Conservation (phyloP, 345 rosid species). For the Ceriops zippeliana region DNA sequence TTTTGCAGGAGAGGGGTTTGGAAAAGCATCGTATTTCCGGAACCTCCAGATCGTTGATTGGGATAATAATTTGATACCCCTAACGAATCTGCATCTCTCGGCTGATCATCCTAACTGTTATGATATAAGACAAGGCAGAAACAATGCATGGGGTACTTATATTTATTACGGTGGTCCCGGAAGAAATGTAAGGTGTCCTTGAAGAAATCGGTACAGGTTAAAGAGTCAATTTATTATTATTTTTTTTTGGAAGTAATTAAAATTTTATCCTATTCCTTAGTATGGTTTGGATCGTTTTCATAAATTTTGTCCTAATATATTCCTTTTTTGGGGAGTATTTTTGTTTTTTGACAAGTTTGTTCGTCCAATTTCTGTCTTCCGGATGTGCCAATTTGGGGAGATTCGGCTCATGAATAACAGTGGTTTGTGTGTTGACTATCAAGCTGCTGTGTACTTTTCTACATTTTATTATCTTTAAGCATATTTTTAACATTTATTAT, state of each 20-base stretch:
- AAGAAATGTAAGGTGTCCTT: conserved; percentile 32
- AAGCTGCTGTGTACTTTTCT: neutral
- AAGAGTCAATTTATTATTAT: conserved; percentile 1
- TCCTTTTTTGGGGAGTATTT: neutral
- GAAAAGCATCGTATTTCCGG: conserved; percentile 32
- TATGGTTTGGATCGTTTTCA: conserved; percentile 22
- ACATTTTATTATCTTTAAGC: neutral
- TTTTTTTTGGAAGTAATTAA: neutral
- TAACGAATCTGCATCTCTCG: conserved; percentile 25
- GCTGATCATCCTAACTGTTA: conserved; percentile 36
- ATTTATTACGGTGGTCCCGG: conserved; percentile 39
- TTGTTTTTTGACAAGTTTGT: conserved; percentile 1
- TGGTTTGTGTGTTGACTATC: conserved; percentile 7
- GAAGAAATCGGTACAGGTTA: conserved; percentile 1
- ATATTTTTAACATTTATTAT: too few species aligned
- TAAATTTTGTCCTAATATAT: conserved; percentile 1
- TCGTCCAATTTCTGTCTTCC: too few species aligned
- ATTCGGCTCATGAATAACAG: conserved; percentile 35
- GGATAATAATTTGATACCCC: conserved; percentile 31
- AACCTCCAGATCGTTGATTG: conserved; percentile 33
- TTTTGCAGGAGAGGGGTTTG: conserved; percentile 33
- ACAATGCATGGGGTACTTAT: conserved; percentile 31
- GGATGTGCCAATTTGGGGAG: conserved; percentile 8
- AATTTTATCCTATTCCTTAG: neutral
- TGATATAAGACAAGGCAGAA: conserved; percentile 25